Base-by-base conservation (phyloP, 768 basidiomycete species). In the Rossbeevera mucosa region DNA sequence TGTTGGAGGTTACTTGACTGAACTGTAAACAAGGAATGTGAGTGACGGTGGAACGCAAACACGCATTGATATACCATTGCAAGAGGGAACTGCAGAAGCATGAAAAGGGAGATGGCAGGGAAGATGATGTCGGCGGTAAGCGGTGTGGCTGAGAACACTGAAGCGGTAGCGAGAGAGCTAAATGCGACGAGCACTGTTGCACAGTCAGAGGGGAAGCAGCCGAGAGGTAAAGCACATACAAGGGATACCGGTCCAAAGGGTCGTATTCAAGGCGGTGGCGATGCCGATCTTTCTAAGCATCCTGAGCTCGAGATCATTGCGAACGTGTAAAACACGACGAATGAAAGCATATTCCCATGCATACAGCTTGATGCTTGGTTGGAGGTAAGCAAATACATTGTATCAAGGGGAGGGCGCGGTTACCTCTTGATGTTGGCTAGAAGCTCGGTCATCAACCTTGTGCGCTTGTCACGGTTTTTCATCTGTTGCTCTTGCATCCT, bases 301-400 rank as follows among this genome's bases (percentile, higher is more conserved):
- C 55, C 76, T 82, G 44, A 98, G 66, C 65, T 95, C 94, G 58
- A 83, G 74, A 51, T 90, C 80, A 64, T 94, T 93, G 40, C 93
- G 77, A 2, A 94, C 87, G 20, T 81, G 76, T n/a, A 85, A 70
- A 26, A 98, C 79, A 50, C 83, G 85, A 46, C 84, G 77, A 25
- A 90, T 78, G 64, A 98, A 97, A 4, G 90, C 86, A 60, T 86
- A 81, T 71, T 98, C 95, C 95, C 95, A 98, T 3, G 89, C 91
- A 68, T 95, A 95, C 4, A 94, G 72, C 64, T 94, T 92, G 66
- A 94, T 91, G 57, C 88, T 90, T 53, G 11, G n/a, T 0, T 2
- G 22, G n/a, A n/a, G 5, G 38, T 59, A 31, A 47, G 51, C 29
- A 11, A 13, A 2, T 2, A 4, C n/a, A 12, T 4, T 9, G 13